Conservation (phyloP, 495 filamentous ascomycete species). For the Aspergillus panamensis region DNA sequence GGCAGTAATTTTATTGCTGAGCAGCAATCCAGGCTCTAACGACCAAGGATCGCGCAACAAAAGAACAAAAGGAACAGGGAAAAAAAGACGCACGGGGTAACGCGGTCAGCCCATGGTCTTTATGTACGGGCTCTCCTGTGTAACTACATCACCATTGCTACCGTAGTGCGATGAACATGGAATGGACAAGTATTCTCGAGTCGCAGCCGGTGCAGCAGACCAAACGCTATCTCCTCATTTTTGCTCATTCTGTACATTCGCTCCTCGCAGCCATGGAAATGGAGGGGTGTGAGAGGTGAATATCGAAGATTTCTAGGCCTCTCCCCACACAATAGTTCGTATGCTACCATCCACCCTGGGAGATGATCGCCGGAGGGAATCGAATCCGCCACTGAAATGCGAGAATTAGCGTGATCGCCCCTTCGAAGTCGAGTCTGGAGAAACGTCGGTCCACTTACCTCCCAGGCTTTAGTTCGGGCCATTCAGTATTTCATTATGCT, state of each 20-base stretch:
- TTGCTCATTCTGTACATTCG: not conserved
- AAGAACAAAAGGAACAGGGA: not conserved
- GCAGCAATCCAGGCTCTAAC: not conserved
- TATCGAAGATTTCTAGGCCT: not conserved
- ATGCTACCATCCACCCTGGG: conserved; percentile 4
- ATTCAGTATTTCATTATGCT: not conserved
- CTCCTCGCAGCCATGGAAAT: not conserved
- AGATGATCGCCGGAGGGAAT: conserved; percentile 13
- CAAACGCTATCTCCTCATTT: conserved; percentile 6
- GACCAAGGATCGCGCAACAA: not conserved
- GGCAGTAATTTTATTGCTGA: not conserved
- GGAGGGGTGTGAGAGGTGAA: conserved; percentile 4
- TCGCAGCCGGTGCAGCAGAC: not conserved
- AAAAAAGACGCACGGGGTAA: not conserved
- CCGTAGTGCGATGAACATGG: not conserved
- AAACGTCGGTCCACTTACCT: not conserved
- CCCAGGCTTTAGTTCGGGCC: conserved; percentile 1
- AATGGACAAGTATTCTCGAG: not conserved
- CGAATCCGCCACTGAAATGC: conserved; percentile 13
- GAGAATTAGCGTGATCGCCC: not conserved
- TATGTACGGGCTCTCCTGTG: conserved; percentile 12
- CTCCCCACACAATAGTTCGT: not conserved
- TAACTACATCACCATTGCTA: conserved; percentile 10
- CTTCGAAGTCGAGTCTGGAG: not conserved
- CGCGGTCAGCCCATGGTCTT: not conserved